Conservation (phyloP, 345 rosid species). For the Melaleuca alternifolia region DNA sequence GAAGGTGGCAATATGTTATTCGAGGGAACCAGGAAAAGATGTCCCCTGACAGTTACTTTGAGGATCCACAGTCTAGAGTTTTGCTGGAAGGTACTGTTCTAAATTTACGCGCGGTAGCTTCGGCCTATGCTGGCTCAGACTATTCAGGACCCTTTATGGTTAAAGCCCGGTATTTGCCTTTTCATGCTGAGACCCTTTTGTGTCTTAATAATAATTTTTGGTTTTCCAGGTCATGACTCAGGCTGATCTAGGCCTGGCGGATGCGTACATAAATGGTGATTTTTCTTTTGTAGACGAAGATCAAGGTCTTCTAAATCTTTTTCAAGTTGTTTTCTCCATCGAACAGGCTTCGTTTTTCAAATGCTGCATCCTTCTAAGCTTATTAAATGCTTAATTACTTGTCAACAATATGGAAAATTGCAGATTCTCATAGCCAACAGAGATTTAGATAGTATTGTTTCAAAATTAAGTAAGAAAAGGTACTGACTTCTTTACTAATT, state of each 20-base stretch:
- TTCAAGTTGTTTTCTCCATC: conserved; percentile 37
- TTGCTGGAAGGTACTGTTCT: conserved; percentile 71
- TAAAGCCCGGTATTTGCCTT: not conserved
- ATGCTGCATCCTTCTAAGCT: not conserved
- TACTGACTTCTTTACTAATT: not conserved
- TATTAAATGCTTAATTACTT: not conserved
- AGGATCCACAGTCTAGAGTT: conserved; percentile 73
- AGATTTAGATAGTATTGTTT: conserved; percentile 30
- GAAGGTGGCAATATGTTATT: conserved; percentile 86
- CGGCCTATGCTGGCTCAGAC: not conserved
- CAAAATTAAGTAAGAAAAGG: conserved; percentile 56
- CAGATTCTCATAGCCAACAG: conserved; percentile 75
- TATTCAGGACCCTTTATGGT: not conserved
- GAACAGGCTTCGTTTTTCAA: not conserved
- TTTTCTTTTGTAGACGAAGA: conserved; percentile 70
- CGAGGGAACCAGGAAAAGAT: conserved; percentile 38
- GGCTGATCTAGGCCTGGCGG: conserved; percentile 92
- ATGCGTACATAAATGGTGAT: conserved; percentile 76
- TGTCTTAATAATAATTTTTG: not conserved
- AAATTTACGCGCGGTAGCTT: not conserved
- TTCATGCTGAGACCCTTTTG: not conserved
- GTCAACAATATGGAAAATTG: not conserved
- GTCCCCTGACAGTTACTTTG: conserved; percentile 34
- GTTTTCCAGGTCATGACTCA: conserved; percentile 62
- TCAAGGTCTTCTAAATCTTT: conserved; percentile 60